Evolutionary conservation across 371 early-diverging fungal species (phyloP).

Genomic region (Rhizopus stolonifer): DNA sequence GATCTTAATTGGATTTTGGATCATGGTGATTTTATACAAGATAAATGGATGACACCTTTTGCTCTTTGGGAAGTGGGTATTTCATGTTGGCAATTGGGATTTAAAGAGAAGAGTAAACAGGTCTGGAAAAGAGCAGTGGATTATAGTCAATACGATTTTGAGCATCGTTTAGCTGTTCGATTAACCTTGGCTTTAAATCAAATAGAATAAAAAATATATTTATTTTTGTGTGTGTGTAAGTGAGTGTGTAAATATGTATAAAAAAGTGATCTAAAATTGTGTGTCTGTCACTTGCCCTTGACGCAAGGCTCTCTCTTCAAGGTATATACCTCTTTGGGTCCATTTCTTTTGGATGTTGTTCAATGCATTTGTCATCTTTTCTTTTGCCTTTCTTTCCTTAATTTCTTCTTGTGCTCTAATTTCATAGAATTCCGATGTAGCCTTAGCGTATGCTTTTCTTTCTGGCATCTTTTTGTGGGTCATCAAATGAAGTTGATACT

Average conservation of each 20-base stretch:
- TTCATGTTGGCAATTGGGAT: conserved; percentile 31
- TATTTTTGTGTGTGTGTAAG: conserved; percentile 2
- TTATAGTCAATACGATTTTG: conserved; percentile 43
- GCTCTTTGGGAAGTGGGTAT: conserved; percentile 57
- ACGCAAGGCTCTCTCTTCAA: conserved; percentile 41
- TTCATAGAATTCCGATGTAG: conserved; percentile 69
- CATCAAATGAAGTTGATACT: conserved; percentile 78
- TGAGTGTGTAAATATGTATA: conserved; percentile 6
- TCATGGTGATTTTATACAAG: conserved; percentile 38
- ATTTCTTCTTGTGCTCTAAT: conserved; percentile 74
- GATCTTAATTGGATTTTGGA: conserved; percentile 61
- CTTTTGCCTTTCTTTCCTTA: conserved; percentile 61
- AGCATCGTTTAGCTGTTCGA: conserved; percentile 45
- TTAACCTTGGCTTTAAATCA: conserved; percentile 32
- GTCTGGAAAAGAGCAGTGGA: conserved; percentile 43
- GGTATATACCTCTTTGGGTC: conserved; percentile 34
- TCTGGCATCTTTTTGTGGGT: conserved; percentile 57
- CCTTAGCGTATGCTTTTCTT: conserved; percentile 73
- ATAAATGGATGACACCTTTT: conserved; percentile 61
- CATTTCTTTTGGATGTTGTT: conserved; percentile 22
- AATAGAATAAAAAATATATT: background rate
- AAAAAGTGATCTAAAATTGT: conserved; percentile 12
- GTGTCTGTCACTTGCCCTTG: conserved; percentile 22
- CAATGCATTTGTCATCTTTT: conserved; percentile 43
- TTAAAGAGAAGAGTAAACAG: conserved; percentile 31